These are phyloP conservation scores for Chlorella sp. DNA, from an alignment of 139 green algal genomes.

Conservation along the genomic window DNA sequence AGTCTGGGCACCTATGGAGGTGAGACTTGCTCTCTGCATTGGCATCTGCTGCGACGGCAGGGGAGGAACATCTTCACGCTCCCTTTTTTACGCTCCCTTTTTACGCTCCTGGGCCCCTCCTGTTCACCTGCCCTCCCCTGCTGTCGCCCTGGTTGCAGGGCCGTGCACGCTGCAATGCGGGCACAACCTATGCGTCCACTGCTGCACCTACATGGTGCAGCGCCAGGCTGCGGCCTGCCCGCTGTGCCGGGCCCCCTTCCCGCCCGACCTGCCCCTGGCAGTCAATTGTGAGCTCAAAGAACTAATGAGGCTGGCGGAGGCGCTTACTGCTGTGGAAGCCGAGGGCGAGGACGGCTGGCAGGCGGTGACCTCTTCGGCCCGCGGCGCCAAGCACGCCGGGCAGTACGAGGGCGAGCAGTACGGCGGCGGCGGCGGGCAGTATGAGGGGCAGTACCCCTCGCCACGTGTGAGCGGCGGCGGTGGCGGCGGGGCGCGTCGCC, in stretches of 20 bases:
- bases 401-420: neutral
- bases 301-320: constrained; percentile 62
- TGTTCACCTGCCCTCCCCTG: neutral
- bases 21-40: neutral
- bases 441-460: neutral
- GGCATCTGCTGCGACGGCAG: neutral
- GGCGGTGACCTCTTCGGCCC: constrained; percentile 55
- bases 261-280: neutral
- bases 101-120: neutral
- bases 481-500: neutral
- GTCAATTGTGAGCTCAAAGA: constrained; percentile 71
- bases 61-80: neutral
- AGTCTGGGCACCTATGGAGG: constrained; percentile 1
- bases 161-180: constrained; percentile 72
- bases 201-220: constrained; percentile 59
- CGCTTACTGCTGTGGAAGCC: constrained; percentile 63
- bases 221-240: constrained; percentile 67
- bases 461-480: neutral
- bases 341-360: constrained; percentile 67
- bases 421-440: neutral
- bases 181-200: constrained; percentile 78
- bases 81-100: no score
- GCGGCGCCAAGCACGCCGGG: neutral
- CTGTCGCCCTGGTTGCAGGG: constrained; percentile 19
- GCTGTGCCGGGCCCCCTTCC: constrained; percentile 68